A percentile compares a stretch with the other conserved stretches of the same genome.
Evolutionary conservation across 2,329 filamentous ascomycete genomes (phyloP).

Genomic region (Sporothrix humicola): DNA sequence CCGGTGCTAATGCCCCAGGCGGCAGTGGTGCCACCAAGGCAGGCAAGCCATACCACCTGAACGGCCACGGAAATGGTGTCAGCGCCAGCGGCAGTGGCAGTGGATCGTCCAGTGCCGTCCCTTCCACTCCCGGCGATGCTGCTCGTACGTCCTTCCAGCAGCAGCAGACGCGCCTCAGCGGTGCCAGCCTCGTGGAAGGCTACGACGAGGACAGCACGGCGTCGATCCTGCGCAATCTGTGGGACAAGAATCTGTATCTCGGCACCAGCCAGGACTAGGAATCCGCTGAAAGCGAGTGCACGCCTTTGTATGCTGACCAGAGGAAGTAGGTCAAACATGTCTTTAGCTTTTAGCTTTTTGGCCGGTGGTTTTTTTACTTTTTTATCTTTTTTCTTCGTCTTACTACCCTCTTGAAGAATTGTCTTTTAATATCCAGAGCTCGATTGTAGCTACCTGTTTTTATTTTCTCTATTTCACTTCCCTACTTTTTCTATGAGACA

Average conservation of each 20-base stretch:
- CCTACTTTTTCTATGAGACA: too few species aligned
- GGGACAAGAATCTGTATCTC: constrained; percentile 66
- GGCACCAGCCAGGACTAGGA: constrained; percentile 59
- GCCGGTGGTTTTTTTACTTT: background rate
- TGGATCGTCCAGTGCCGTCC: constrained; percentile 36
- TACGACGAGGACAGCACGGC: constrained; percentile 59
- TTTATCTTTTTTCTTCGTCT: background rate
- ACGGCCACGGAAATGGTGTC: constrained; percentile 41
- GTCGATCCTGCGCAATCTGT: constrained; percentile 61
- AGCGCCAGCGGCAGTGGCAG: constrained; percentile 43
- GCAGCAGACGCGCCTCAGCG: constrained; percentile 54
- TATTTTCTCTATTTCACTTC: background rate
- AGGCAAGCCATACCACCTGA: constrained; percentile 14
- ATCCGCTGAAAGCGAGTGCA: constrained; percentile 34
- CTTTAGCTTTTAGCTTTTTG: background rate
- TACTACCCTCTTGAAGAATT: background rate
- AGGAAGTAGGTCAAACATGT: background rate
- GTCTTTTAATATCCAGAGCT: constrained; percentile 1
- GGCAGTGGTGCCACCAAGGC: background rate
- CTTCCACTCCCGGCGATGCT: constrained; percentile 40
- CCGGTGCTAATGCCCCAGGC: background rate
- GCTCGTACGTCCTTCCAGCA: constrained; percentile 37
- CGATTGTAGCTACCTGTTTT: background rate
- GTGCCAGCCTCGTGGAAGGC: constrained; percentile 56
- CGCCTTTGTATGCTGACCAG: background rate